A percentile compares a stretch with the other conserved stretches of the same genome.
Evolutionary conservation across 2,329 filamentous ascomycete genomes (phyloP).

Genomic region (Cladophialophora immunda): DNA sequence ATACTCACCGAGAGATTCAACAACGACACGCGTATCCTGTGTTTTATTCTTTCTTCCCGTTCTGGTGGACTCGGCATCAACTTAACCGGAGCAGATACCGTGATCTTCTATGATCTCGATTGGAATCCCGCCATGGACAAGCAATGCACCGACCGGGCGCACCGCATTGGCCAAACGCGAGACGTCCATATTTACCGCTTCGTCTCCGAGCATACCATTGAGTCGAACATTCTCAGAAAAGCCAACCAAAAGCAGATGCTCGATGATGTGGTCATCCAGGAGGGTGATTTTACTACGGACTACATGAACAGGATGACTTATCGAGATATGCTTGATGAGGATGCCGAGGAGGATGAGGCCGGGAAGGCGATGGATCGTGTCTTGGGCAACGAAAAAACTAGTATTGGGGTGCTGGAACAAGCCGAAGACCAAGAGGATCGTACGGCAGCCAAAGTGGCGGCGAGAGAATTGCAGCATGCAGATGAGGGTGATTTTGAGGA

Average conservation of each 20-base stretch:
- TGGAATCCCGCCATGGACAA: conserved; percentile 99
- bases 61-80: conserved; percentile 97
- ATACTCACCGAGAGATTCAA: conserved; percentile 98
- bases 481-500: conserved; percentile 88
- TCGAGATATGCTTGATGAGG: conserved; percentile 69
- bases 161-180: conserved; percentile 95
- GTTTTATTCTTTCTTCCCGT: conserved; percentile 93
- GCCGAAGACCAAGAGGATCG: conserved; percentile 95
- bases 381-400: conserved; percentile 66
- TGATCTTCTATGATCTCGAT: conserved; percentile 98
- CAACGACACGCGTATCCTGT: conserved; percentile 87
- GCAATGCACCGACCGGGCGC: conserved; percentile 96
- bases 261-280: conserved; percentile 97
- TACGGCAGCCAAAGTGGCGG: conserved; percentile 82
- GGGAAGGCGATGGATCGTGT: conserved; percentile 87
- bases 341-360: conserved; percentile 67
- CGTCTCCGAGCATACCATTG: conserved; percentile 91
- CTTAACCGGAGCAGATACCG: conserved; percentile 92
- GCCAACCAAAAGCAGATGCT: conserved; percentile 97
- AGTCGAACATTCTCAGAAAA: conserved; percentile 96
- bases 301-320: conserved; percentile 83
- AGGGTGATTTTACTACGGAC: conserved; percentile 96
- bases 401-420: conserved; percentile 77
- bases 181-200: conserved; percentile 98
- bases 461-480: conserved; percentile 84